Percentiles rank a stretch among this genome's conserved stretches.
Conservation (phyloP, 345 rosid species). For the Eucalyptus fibrosa region DNA sequence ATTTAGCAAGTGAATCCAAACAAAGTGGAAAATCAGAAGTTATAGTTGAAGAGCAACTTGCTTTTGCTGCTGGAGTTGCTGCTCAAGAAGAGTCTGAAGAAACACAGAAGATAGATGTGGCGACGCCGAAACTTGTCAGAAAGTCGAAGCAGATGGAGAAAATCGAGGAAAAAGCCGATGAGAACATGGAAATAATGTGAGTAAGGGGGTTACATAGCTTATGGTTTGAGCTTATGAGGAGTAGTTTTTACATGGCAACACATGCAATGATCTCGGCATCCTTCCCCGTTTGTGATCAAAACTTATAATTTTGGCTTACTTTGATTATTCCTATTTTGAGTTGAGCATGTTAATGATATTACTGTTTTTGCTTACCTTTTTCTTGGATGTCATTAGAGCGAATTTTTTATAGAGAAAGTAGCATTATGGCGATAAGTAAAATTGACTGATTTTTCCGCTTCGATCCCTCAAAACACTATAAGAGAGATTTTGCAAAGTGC, state of each 20-base stretch:
- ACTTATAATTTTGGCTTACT: neutral
- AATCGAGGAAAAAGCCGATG: neutral
- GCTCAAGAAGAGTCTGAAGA: neutral
- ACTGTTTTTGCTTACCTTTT: neutral
- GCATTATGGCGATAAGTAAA: fast-evolving
- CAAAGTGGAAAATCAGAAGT: neutral
- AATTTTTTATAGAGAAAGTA: neutral
- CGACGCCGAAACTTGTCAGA: neutral
- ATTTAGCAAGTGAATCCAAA: neutral
- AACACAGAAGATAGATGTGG: neutral
- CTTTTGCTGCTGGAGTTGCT: neutral
- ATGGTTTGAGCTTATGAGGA: neutral
- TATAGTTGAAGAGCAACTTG: neutral
- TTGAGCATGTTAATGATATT: neutral
- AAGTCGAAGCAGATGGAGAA: neutral
- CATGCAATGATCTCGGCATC: neutral
- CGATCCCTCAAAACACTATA: neutral
- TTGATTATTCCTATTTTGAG: neutral
- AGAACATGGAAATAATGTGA: neutral
- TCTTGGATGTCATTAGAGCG: neutral
- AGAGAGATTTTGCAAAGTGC: neutral
- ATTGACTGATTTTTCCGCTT: neutral
- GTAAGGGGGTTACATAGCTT: neutral
- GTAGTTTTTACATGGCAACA: neutral
- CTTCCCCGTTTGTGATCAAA: neutral